Evolutionary conservation across 257 asterid species (phyloP), one percentile per base, ranked within the genome.

Genomic region (Echites panduratus): DNA sequence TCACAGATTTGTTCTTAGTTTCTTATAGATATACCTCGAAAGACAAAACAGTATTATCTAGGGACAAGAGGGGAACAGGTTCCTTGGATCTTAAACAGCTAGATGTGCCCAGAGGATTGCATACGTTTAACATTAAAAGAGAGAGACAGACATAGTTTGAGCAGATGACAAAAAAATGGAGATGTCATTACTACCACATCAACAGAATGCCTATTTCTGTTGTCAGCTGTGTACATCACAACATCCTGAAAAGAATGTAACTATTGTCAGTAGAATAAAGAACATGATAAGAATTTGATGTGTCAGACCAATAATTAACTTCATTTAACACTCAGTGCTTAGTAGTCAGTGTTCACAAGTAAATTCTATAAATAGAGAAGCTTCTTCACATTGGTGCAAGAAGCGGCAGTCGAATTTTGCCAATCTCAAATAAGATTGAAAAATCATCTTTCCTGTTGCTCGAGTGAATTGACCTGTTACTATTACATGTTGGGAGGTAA

Each of bases 161-260:
- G 75, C 48, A 58, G 2, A 66, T 47, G 72, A 65, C 68, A 49
- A 48, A 47, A 47, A 62, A 56, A 41, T 19, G 50, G 70, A 75
- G 72, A 14, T 3, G 7, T 20, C 69, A 62, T 41, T 17, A 38
- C 47, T 83, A 92, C 97, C 96, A 88, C 95, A 65, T 88, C 90
- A 80, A 94, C 97, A 78, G 86, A 82, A 75, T 94, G 98, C 74
- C 87, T 71, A 66, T 91, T 94, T 85, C 76, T 83, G 76, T 71
- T 59, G 78, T 94, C 97, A 40, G 96, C 98, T 27, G 98, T 89
- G 82, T 91, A 94, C 80, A 94, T 88, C 72, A 86, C 80, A 70
- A 83, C 89, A 87, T 94, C 98, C 98, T 92, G 87, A 38, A 53
- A 70, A 75, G 71, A 78, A 38, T 76, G 35, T 50, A 79, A 57